Base-by-base conservation (phyloP, 192 early-diverging fungal genomes). In the Coemansia guatemalensis region DNA sequence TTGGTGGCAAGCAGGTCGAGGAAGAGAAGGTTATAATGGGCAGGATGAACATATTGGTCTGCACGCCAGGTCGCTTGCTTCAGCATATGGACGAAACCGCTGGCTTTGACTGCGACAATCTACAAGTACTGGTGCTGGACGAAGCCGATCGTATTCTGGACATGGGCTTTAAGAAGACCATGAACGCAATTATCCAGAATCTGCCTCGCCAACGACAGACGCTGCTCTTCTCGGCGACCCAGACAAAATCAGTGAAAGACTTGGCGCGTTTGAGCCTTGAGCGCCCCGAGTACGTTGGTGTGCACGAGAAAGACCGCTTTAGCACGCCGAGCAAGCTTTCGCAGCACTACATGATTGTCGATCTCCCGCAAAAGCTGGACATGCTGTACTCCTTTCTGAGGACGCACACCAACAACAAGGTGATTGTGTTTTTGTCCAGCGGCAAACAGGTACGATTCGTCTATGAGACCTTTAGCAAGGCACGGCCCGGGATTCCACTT, bases 371-470 rank as follows among this genome's bases (percentile, higher is more conserved):
- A 57, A 99, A 99, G 74, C 86, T 98, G n/a, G 94, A 97, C 72
- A 87, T 97, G 70, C 80, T 99, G 67, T 98, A 84, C 69, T 97
- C 96, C 44, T 99, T 99, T 67, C 73, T 99, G 64, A 89, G 90
- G 68, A 90, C 93, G n/a, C 97, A 99, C 76, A 73, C 94, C 56
- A 90, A 90, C 58, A 74, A 73, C 53, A 99, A 99, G 73, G 88
- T 84, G 53, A 88, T 99, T 26, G 90, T 99, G 14, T 99, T 99
- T 68, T 67, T 95, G 48, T 95, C 97, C 7, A 93, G 91, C 73
- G 95, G 97, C 83, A 99, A 99, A 65, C 97, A 99, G 74, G 89
- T 92, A 66, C 87, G 95, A 39, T 99, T 92, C 71, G 87, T 97
- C 25, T 93, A 89, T 76, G 97, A 99, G 82, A 86, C 92, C 0